Evolutionary conservation across 306 rosid genomes (phyloP).

Genomic region (Senna siamea): DNA sequence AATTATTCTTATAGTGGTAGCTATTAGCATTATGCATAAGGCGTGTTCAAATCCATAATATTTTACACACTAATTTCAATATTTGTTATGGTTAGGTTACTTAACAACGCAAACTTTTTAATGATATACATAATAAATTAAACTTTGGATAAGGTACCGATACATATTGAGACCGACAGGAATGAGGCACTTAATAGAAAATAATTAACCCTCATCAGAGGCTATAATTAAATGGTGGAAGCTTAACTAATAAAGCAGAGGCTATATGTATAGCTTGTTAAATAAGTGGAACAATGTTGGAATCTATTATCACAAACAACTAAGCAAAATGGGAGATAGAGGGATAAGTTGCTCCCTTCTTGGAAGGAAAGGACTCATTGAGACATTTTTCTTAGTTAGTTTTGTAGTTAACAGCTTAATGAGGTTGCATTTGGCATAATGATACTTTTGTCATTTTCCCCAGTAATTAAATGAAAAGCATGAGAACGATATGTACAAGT

Average conservation of each 20-base stretch:
- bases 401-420: background rate
- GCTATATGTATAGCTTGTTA: background rate
- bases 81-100: background rate
- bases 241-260: background rate
- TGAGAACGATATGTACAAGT: too few species aligned
- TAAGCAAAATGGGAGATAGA: background rate
- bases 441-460: background rate
- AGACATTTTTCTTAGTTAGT: background rate
- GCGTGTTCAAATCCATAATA: background rate
- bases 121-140: background rate
- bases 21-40: too few species aligned
- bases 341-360: background rate
- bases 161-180: background rate
- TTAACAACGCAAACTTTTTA: background rate
- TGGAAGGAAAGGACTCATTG: background rate
- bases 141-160: background rate
- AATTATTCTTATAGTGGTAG: too few species aligned
- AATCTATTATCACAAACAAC: conserved; percentile 11
- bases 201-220: background rate
- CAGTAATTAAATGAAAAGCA: background rate
- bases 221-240: background rate
- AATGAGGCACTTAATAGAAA: background rate
- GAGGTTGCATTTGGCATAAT: background rate
- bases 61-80: background rate
- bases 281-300: conserved; percentile 13